Conservation (phyloP, 805 yeast genomes). For the Saccharomyces paradoxus region DNA sequence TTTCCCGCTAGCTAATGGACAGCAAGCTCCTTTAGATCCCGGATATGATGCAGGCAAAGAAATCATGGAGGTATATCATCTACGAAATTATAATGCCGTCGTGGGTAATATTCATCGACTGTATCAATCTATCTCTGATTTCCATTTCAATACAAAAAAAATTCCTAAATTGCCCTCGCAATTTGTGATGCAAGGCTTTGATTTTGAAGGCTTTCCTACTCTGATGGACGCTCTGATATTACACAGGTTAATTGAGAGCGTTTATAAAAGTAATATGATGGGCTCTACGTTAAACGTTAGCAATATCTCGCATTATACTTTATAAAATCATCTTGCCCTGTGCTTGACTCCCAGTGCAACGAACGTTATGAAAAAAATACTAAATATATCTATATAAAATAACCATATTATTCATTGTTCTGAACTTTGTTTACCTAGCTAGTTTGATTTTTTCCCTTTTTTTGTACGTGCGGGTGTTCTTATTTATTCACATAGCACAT, state of each 20-base stretch:
- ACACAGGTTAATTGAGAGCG: slow-evolving; percentile 22
- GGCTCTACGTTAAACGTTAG: slow-evolving; percentile 17
- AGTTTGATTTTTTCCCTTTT: background rate
- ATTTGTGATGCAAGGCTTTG: slow-evolving; percentile 23
- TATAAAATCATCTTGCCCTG: background rate
- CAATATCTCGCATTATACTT: background rate
- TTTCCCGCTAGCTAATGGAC: slow-evolving; percentile 4
- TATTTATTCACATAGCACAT: background rate
- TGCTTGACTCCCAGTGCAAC: slow-evolving; percentile 4
- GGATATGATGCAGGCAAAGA: slow-evolving; percentile 20
- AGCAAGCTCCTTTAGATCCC: background rate
- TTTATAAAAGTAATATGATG: slow-evolving; percentile 18
- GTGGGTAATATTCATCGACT: slow-evolving; percentile 26
- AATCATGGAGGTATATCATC: slow-evolving; percentile 27
- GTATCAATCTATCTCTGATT: slow-evolving; percentile 28
- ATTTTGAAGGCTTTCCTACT: slow-evolving; percentile 28
- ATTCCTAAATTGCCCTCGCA: slow-evolving; percentile 16
- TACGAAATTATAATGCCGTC: slow-evolving; percentile 27
- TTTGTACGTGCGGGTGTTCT: background rate
- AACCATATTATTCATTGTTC: background rate
- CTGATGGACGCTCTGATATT: slow-evolving; percentile 22
- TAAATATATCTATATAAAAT: background rate
- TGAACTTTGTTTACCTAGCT: background rate
- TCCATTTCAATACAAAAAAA: slow-evolving; percentile 22
- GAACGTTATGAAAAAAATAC: background rate